Base-by-base conservation (phyloP, 1,284 basidiomycete species). In the Fomitopsis palustris region DNA sequence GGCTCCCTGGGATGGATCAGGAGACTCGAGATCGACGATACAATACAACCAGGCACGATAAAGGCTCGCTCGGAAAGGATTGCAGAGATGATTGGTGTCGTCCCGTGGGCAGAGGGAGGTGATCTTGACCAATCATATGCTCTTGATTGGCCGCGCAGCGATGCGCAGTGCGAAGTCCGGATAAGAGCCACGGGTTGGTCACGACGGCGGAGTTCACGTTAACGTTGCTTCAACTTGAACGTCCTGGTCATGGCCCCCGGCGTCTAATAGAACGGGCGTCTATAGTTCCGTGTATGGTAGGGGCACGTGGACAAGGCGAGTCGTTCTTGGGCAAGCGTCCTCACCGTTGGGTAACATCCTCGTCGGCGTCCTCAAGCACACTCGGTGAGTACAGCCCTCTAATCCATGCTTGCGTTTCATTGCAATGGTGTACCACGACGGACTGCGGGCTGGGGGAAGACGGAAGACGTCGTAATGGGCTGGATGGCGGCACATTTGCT, bases 321-420 rank as follows among this genome's bases (percentile, higher is more conserved):
- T 33, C 17, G 47, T 9, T 6, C 33, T 47, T 25, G 25, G 7
- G 31, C 33, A 31, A 33, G 14, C 14, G 47, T 37, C 49, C 49
- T 52, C 49, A 52, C 21, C 31, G 49, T 52, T 35, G 21, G 17
- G 33, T 31, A 35, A 14, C 49, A 37, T 31, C 33, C 49, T 52
- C 49, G 47, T 42, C 53, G 54, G 54, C 29, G 14, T 43, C 54
- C 54, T 55, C 54, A 55, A 55, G 49, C 17, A 55, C 41, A 55
- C 8, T 27, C 31, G 25, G 54, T 55, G 54, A 55, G 54, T 55
- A 45, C 43, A 6, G 16, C 6, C 16, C 14, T 12, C 16, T 35
- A n/a, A 25, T 27, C 14, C 2, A 43, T n/a, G 25, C 17, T n/a
- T 23, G 2, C 4, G 25, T 16, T 27, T 1, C 12, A 25, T 21